phyloP scores from a whole-genome alignment of 345 rosid genomes.

The Bretschneidera sinensis region DNA sequence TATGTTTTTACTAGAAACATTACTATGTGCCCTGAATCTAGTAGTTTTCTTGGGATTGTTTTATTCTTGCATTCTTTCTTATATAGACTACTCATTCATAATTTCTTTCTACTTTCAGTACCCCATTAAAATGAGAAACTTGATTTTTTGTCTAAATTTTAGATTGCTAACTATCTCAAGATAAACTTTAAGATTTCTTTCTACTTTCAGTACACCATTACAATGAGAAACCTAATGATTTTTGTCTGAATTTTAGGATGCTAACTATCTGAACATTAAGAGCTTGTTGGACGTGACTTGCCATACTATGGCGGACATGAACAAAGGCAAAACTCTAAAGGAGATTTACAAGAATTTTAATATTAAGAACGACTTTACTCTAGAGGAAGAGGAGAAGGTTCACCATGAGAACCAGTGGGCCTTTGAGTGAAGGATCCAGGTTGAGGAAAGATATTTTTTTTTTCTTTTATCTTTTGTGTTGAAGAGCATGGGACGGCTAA shows the following conservation, averaged over 20 bases:
- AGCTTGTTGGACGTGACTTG: slow-evolving; percentile 63
- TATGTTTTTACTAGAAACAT: too few relatives aligned
- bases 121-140: not conserved
- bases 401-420: slow-evolving; percentile 76
- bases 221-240: not conserved
- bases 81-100: not conserved
- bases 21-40: too few relatives aligned
- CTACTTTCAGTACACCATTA: not conserved
- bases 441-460: not conserved
- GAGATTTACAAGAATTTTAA: slow-evolving; percentile 49
- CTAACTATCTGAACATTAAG: slow-evolving; percentile 65
- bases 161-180: slow-evolving; percentile 80
- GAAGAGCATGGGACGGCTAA: not conserved
- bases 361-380: slow-evolving; percentile 59
- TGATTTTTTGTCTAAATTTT: not conserved
- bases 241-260: slow-evolving; percentile 39
- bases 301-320: slow-evolving; percentile 69
- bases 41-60: not conserved
- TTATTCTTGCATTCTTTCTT: not conserved
- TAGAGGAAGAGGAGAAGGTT: slow-evolving; percentile 66
- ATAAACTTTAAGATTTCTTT: slow-evolving; percentile 17
- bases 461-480: not conserved
- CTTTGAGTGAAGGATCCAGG: slow-evolving; percentile 44
- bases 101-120: not conserved
- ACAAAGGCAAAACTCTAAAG: slow-evolving; percentile 57